Conservation (phyloP, 257 asterid genomes). For the Nemophila menziesii region DNA sequence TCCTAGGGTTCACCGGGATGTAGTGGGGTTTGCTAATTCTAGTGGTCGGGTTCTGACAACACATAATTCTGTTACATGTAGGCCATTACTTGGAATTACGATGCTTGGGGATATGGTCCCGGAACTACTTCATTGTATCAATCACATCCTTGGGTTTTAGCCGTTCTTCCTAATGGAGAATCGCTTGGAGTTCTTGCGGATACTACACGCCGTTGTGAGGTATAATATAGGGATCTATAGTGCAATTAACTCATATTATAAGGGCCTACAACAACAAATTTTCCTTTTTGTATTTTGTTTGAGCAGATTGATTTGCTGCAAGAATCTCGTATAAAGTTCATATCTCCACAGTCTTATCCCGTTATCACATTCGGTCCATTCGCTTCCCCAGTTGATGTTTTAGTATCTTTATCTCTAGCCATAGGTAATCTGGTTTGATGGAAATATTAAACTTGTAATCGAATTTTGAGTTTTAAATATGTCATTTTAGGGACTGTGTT, state of each 20-base stretch:
- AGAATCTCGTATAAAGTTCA: slow-evolving; percentile 49
- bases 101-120: slow-evolving; percentile 90
- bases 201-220: slow-evolving; percentile 89
- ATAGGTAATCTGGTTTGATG: slow-evolving; percentile 58
- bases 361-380: slow-evolving; percentile 85
- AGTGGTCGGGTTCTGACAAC: background rate
- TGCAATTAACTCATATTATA: slow-evolving; percentile 2
- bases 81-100: slow-evolving; percentile 90
- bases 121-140: slow-evolving; percentile 93
- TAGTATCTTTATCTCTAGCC: slow-evolving; percentile 59
- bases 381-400: slow-evolving; percentile 80
- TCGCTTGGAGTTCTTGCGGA: slow-evolving; percentile 91
- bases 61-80: slow-evolving; percentile 17
- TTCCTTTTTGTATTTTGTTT: slow-evolving; percentile 9
- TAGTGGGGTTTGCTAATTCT: too few relatives aligned
- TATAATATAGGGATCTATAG: too few relatives aligned
- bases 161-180: slow-evolving; percentile 77
- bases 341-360: slow-evolving; percentile 54
- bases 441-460: background rate
- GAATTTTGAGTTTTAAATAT: slow-evolving; percentile 2
- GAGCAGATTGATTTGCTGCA: slow-evolving; percentile 74
- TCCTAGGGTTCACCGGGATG: too few relatives aligned
- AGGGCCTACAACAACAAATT: slow-evolving; percentile 1
- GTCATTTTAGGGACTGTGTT: slow-evolving; percentile 59
- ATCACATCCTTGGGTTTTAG: slow-evolving; percentile 98